phyloP scores from a whole-genome alignment of 345 rosid species.

The Boechera stricta region DNA sequence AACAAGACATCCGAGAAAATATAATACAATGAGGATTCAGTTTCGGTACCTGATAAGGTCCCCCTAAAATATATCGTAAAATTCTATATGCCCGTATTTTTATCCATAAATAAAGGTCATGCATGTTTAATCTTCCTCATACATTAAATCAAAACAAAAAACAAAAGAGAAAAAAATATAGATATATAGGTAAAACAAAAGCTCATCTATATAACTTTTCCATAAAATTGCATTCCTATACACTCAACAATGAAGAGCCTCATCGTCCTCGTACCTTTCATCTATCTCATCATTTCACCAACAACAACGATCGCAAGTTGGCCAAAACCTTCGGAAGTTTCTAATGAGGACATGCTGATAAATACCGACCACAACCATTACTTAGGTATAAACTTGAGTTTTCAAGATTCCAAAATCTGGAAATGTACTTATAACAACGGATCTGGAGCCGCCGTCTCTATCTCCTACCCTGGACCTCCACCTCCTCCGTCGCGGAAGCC shows the following conservation, averaged over 20 bases:
- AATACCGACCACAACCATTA: background rate
- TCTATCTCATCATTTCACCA: slow-evolving; percentile 18
- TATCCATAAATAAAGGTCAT: background rate
- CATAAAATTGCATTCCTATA: background rate
- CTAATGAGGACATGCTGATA: background rate
- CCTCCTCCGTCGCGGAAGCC: slow-evolving; percentile 19
- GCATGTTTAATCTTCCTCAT: background rate
- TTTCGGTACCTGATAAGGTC: background rate
- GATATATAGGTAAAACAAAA: background rate
- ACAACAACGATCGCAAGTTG: slow-evolving; percentile 26
- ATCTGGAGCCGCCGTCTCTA: slow-evolving; percentile 37
- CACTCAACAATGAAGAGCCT: slow-evolving; percentile 28
- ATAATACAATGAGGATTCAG: background rate
- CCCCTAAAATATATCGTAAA: slow-evolving; percentile 2
- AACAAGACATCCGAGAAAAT: slow-evolving; percentile 15
- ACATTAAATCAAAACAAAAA: background rate
- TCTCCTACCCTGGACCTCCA: slow-evolving; percentile 42
- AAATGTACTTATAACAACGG: slow-evolving; percentile 37
- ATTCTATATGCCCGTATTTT: background rate
- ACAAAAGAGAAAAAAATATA: background rate
- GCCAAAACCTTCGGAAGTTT: slow-evolving; percentile 39
- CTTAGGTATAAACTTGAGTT: background rate
- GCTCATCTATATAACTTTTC: background rate
- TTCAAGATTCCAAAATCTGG: slow-evolving; percentile 29
- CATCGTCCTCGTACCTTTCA: slow-evolving; percentile 17